A percentile compares a stretch with the other conserved stretches of the same genome.
phyloP scores from a whole-genome alignment of 371 early-diverging fungal species.

The Catenaria anguillulae region DNA sequence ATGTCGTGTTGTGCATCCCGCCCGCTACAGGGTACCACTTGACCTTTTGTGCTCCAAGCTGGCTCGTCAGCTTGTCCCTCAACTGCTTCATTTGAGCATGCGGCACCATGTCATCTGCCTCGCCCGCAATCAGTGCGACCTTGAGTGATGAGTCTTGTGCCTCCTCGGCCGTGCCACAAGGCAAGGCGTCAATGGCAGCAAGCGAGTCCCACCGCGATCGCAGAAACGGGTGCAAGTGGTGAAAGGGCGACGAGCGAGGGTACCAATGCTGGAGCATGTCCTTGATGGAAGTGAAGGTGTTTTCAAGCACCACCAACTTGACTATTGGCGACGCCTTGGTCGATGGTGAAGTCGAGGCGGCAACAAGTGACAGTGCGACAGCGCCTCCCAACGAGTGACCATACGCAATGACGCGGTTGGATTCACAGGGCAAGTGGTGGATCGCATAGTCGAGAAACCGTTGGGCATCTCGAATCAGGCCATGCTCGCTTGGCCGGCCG shows the following conservation, averaged over 20 bases:
- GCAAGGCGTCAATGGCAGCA: background rate
- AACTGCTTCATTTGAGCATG: background rate
- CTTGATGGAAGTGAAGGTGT: slow-evolving; percentile 24
- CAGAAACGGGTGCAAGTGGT: slow-evolving; percentile 20
- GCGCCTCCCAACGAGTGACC: slow-evolving; percentile 29
- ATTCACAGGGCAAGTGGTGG: slow-evolving; percentile 4
- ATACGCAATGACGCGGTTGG: slow-evolving; percentile 16
- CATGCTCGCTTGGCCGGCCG: slow-evolving; percentile 22
- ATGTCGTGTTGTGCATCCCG: background rate
- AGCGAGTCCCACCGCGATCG: slow-evolving; percentile 23
- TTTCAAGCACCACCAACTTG: slow-evolving; percentile 20
- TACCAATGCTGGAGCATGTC: slow-evolving; percentile 26
- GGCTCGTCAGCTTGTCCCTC: background rate
- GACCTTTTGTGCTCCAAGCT: background rate
- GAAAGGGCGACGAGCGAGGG: slow-evolving; percentile 27
- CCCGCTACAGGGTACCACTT: background rate
- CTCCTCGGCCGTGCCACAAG: background rate
- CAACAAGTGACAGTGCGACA: slow-evolving; percentile 15
- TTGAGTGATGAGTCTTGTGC: background rate
- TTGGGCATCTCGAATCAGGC: slow-evolving; percentile 19
- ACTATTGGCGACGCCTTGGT: slow-evolving; percentile 9
- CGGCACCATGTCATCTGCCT: background rate
- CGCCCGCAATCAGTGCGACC: background rate
- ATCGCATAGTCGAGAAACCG: slow-evolving; percentile 15
- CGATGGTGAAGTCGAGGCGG: too few species aligned